Base-by-base conservation (phyloP, 179 eudicot species). In the Dionaea muscipula region DNA sequence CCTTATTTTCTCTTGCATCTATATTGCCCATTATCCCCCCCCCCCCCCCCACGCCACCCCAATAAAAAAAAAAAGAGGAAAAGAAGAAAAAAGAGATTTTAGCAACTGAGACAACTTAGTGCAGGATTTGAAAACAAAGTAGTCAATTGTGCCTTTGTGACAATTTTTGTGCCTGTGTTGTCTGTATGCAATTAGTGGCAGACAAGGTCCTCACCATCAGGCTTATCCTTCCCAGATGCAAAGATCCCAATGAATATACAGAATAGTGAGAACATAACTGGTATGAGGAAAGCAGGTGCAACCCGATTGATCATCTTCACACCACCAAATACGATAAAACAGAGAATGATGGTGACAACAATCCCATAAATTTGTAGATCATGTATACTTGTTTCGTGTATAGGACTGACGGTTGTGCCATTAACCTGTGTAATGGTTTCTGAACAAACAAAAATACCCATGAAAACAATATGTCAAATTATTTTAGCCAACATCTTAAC, bases 331-430 rank as follows among this genome's bases (percentile, higher is more conserved):
- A 93, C 96, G 51, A 93, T 79, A 69, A 88, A 93, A 38, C 88
- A 81, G 57, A 93, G 81, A 71, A 88, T 50, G 74, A 93, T 82
- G 55, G 99, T 84, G 68, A 93, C 94, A 63, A 93, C 62, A 55
- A 93, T 79, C 74, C 99, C 95, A 71, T 93, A 93, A 63, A 93
- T 73, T 67, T 93, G 99, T 72, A 93, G 72, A 68, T 93, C 99
- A 65, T 88, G 99, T 62, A 93, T 57, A 75, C 89, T 93, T 39
- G 95, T 77, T 68, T 75, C 81, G 61, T 80, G 56, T 55, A 93
- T 73, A 53, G 83, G 82, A 66, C 75, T 73, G 60, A 79, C 69
- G 45, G 69, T 62, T n/a, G 97, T 83, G 55, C 93, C 99, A 66
- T 93, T 88, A 36, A 88, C 80, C 66, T 62, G 78, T 57, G 87